Conservation (phyloP, 371 early-diverging fungal genomes). For the Phascolomyces articulosus region DNA sequence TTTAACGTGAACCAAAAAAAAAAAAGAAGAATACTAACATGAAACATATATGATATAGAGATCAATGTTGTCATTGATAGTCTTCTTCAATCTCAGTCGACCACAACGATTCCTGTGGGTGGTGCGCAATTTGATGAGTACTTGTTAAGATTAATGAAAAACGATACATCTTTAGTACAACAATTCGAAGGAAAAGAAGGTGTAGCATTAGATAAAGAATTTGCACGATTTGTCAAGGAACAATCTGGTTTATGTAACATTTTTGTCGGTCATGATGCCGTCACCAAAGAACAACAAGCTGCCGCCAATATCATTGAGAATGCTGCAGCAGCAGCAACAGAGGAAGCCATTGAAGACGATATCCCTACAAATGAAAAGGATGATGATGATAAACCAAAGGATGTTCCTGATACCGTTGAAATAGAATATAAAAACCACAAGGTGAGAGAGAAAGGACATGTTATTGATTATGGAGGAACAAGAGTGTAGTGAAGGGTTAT, state of each 20-base stretch:
- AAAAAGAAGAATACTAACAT: too few species aligned
- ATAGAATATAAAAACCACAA: conserved; percentile 64
- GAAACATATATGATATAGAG: conserved; percentile 37
- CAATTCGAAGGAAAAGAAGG: conserved; percentile 36
- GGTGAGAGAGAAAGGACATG: too few species aligned
- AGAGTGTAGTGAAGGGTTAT: too few species aligned
- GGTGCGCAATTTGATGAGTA: conserved; percentile 69
- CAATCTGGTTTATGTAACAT: conserved; percentile 59
- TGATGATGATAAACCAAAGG: conserved; percentile 22
- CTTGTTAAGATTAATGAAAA: conserved; percentile 58
- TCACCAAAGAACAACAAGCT: conserved; percentile 30
- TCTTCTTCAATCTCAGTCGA: conserved; percentile 59
- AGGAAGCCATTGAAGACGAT: conserved; percentile 36
- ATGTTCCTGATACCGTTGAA: conserved; percentile 41
- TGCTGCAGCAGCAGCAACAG: conserved; percentile 39
- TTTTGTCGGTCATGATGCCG: conserved; percentile 40
- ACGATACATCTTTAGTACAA: conserved; percentile 56
- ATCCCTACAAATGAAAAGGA: conserved; percentile 20
- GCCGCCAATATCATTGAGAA: conserved; percentile 25
- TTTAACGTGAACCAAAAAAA: too few species aligned
- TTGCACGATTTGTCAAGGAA: conserved; percentile 65
- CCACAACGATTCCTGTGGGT: conserved; percentile 66
- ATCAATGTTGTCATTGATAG: conserved; percentile 78
- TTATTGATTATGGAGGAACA: too few species aligned
- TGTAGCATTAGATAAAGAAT: conserved; percentile 50